Base-by-base conservation (phyloP, 768 basidiomycete species). In the Leucosporidium creatinivorum region DNA sequence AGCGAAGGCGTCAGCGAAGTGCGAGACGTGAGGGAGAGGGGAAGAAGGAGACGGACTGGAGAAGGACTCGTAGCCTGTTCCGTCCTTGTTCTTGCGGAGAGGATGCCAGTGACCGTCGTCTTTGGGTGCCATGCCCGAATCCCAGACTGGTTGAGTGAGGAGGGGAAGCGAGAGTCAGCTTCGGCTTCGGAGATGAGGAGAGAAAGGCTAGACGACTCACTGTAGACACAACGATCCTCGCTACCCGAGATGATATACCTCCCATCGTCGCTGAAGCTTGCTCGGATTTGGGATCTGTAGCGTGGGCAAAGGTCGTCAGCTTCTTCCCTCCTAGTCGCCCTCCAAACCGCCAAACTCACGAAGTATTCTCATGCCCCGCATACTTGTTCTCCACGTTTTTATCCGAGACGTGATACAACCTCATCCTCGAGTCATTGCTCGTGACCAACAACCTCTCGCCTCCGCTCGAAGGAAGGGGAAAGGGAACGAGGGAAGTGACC, bases 341-440 rank as follows among this genome's bases (percentile, higher is more conserved):
- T n/a, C 28, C 18, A 19, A 10, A 23, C 1, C n/a, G 15, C 47
- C 31, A n/a, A 26, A 33, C 63, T 8, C 13, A 68, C 57, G 68
- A 67, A 19, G 72, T 69, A 54, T 76, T 76, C 63, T 74, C 73
- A 58, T 75, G 76, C 18, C 73, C 75, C 2, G 66, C 68, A 55
- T 75, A 72, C 68, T 73, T 75, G 12, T 61, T 48, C 50, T 76
- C 73, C 55, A 74, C 55, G 17, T 54, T 51, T 36, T 70, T 73
- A 62, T 66, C 69, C 31, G 39, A 44, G 8, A 70, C 59, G 18
- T 73, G 66, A 61, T 69, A 77, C n/a, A 77, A 52, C 8, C 76
- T 66, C 25, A 76, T 56, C 9, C 74, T 65, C 19, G 73, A 73
- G 57, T 76, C 76, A 65, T 77, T 77, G 39, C 68, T 73, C 26